Evolutionary conservation across 176 grass and related monocot species (phyloP).

Genomic region (Urochloa ruziziensis): DNA sequence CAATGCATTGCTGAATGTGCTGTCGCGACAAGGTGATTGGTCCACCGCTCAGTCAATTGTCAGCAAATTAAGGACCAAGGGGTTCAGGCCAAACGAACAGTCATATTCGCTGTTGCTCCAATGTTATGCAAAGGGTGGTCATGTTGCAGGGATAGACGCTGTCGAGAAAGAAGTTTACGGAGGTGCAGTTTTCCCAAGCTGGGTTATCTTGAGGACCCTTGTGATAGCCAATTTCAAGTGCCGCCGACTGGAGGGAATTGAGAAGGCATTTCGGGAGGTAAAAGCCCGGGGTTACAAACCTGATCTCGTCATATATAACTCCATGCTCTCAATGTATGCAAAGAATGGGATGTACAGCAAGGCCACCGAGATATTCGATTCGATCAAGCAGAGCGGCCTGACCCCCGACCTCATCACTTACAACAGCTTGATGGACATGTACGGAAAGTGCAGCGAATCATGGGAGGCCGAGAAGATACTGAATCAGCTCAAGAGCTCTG

Average conservation of each 20-base stretch:
- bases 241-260: constrained; percentile 43
- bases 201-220: constrained; percentile 79
- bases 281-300: constrained; percentile 78
- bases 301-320: constrained; percentile 85
- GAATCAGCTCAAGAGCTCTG: constrained; percentile 54
- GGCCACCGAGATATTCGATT: constrained; percentile 52
- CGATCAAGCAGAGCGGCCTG: constrained; percentile 56
- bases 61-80: constrained; percentile 64
- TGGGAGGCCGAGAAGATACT: constrained; percentile 81
- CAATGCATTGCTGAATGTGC: constrained; percentile 73
- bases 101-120: constrained; percentile 77
- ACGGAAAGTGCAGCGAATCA: constrained; percentile 69
- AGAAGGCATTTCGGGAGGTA: constrained; percentile 72
- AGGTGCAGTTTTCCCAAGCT: constrained; percentile 70
- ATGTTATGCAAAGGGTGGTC: constrained; percentile 58
- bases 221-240: constrained; percentile 87
- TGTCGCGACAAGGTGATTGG: constrained; percentile 69
- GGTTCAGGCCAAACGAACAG: constrained; percentile 75
- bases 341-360: constrained; percentile 68
- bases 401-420: constrained; percentile 76
- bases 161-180: constrained; percentile 73
- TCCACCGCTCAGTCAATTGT: constrained; percentile 49
- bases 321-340: constrained; percentile 80
- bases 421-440: constrained; percentile 95
- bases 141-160: constrained; percentile 49